A percentile compares a stretch with the other conserved stretches of the same genome.
Conservation (phyloP, 2,329 filamentous ascomycete species). For the Colletotrichum tropicale region DNA sequence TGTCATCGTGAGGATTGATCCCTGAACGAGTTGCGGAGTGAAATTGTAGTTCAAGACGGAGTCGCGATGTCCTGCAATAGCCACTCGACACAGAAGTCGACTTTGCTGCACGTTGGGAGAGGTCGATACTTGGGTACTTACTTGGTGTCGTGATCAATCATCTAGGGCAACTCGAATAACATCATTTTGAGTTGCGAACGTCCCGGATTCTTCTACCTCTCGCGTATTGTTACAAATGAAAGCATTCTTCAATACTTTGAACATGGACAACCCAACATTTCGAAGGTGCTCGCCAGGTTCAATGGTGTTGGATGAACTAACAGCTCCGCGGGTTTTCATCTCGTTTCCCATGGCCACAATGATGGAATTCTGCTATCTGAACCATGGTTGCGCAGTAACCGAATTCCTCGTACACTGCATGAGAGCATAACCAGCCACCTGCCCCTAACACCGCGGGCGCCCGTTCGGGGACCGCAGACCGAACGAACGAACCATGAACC, state of each 20-base stretch:
- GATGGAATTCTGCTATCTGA: neutral
- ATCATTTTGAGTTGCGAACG: neutral
- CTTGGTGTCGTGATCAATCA: neutral
- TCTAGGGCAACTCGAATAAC: neutral
- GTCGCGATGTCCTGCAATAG: neutral
- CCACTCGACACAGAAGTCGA: fast-evolving
- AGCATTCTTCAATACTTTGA: neutral
- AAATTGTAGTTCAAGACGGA: neutral
- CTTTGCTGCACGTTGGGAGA: neutral
- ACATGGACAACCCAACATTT: neutral
- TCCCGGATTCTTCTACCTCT: neutral
- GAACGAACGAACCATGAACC: neutral
- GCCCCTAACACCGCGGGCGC: neutral
- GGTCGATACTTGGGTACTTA: neutral
- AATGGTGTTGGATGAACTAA: too few relatives aligned
- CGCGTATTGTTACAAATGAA: neutral
- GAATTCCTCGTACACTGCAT: neutral
- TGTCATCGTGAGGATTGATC: neutral
- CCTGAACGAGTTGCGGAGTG: neutral
- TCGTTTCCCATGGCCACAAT: neutral
- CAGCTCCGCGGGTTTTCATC: neutral
- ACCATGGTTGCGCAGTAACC: neutral
- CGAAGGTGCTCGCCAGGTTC: too few relatives aligned
- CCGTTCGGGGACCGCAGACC: neutral
- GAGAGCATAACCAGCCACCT: neutral